These are phyloP conservation scores for Coprinellus micaceus DNA, from an alignment of 768 basidiomycete species.

Conservation along the genomic window DNA sequence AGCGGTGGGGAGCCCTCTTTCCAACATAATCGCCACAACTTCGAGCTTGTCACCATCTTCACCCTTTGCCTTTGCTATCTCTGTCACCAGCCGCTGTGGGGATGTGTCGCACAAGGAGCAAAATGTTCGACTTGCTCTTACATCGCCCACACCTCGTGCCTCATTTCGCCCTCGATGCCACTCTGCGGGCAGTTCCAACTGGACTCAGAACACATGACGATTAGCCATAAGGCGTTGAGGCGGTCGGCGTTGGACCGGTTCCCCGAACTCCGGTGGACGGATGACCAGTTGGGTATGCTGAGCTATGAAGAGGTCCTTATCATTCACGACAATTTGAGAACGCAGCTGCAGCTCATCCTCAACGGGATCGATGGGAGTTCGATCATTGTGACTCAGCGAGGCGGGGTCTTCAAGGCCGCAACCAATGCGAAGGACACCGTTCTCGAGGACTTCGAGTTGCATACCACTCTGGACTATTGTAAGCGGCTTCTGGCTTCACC, in stretches of 20 bases:
- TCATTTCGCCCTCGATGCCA: constrained; percentile 22
- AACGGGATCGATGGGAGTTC: constrained; percentile 67
- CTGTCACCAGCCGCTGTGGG: constrained; percentile 75
- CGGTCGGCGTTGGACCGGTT: constrained; percentile 56
- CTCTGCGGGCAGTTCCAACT: constrained; percentile 37
- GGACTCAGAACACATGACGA: constrained; percentile 45
- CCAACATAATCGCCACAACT: constrained; percentile 42
- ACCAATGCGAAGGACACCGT: constrained; percentile 27
- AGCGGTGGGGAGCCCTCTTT: constrained; percentile 18
- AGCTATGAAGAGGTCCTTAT: constrained; percentile 71
- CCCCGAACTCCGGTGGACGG: constrained; percentile 38
- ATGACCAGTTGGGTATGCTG: constrained; percentile 42
- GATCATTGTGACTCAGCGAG: constrained; percentile 46
- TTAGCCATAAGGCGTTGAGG: constrained; percentile 51
- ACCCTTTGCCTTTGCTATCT: constrained; percentile 66
- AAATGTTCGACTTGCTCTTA: constrained; percentile 60
- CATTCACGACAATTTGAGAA: constrained; percentile 56
- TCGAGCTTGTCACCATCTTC: constrained; percentile 63
- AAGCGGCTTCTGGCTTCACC: constrained; percentile 46
- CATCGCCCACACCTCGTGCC: constrained; percentile 58
- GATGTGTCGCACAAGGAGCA: constrained; percentile 56
- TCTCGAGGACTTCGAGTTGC: constrained; percentile 59
- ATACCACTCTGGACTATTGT: constrained; percentile 47
- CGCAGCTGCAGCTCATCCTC: constrained; percentile 61
- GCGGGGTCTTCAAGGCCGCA: constrained; percentile 17